Percentiles rank a stretch among this genome's conserved stretches.
Evolutionary conservation across 1,284 basidiomycete species (phyloP).

Genomic region (Waitea zeae): DNA sequence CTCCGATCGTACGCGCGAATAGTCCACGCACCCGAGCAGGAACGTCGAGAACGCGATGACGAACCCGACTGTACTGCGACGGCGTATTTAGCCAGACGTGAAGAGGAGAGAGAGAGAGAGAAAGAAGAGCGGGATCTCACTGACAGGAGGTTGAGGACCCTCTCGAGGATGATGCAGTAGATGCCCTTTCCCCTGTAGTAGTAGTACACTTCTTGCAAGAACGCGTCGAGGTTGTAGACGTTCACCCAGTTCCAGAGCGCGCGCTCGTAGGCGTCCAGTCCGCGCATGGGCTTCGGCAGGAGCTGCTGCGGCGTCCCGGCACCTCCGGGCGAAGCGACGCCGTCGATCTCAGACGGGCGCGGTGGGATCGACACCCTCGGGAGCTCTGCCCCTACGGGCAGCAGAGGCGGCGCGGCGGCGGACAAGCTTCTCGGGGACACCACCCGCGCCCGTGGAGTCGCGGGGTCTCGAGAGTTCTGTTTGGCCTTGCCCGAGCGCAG

Average conservation of each 20-base stretch:
- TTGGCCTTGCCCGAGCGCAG: constrained; percentile 20
- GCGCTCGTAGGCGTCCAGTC: constrained; percentile 72
- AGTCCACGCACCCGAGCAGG: constrained; percentile 88
- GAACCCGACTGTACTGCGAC: constrained; percentile 80
- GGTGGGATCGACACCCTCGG: constrained; percentile 34
- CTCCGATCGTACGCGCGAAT: constrained; percentile 54
- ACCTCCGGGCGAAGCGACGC: too few species aligned
- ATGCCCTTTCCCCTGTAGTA: constrained; percentile 97
- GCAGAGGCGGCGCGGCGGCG: constrained; percentile 12
- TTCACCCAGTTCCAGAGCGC: constrained; percentile 99
- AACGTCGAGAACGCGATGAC: constrained; percentile 96
- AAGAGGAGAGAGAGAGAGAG: constrained; percentile 8
- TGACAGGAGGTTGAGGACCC: constrained; percentile 83
- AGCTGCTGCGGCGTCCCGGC: constrained; percentile 9
- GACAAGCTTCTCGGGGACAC: constrained; percentile 10
- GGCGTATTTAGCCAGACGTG: constrained; percentile 10
- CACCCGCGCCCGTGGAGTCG: too few species aligned
- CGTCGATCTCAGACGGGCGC: constrained; percentile 45
- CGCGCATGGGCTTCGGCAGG: constrained; percentile 34
- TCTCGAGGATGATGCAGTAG: constrained; percentile 80
- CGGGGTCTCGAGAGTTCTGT: too few species aligned
- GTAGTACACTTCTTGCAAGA: constrained; percentile 86
- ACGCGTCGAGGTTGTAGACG: constrained; percentile 89
- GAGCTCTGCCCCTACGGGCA: constrained; percentile 10
- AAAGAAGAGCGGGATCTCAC: constrained; percentile 16